These are phyloP conservation scores for Clavispora carvajalis DNA, from an alignment of 805 yeast genomes.

Conservation along the genomic window DNA sequence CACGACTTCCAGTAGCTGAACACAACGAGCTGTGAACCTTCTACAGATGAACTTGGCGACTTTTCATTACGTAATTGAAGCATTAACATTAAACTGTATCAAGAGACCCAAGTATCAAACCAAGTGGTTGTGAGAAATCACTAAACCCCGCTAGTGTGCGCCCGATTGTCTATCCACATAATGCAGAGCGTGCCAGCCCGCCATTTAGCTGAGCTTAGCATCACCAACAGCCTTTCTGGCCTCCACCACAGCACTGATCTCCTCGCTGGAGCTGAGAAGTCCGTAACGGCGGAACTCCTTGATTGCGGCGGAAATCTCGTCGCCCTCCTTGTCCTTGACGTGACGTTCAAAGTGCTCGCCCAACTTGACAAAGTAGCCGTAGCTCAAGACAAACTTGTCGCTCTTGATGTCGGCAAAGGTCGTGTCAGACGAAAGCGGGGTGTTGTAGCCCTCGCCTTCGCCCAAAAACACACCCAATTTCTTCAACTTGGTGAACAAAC, in stretches of 20 bases:
- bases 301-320: conserved; percentile 38
- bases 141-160: not conserved
- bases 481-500: conserved; percentile 54
- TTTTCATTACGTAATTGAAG: too few relatives aligned
- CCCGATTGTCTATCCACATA: not conserved
- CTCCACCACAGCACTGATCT: conserved; percentile 32
- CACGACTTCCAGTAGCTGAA: too few relatives aligned
- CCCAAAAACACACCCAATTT: conserved; percentile 59
- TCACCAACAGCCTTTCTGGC: conserved; percentile 34
- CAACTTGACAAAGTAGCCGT: conserved; percentile 49
- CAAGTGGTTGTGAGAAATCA: too few relatives aligned
- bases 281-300: conserved; percentile 68
- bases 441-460: conserved; percentile 80
- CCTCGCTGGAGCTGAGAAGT: conserved; percentile 45
- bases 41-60: too few relatives aligned
- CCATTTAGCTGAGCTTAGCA: conserved; percentile 3
- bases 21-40: too few relatives aligned
- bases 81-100: not conserved
- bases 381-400: conserved; percentile 47
- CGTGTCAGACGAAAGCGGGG: conserved; percentile 43
- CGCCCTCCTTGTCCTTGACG: conserved; percentile 32
- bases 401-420: conserved; percentile 28
- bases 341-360: conserved; percentile 44
- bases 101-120: not conserved
- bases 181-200: not conserved